A percentile compares a stretch with the other conserved stretches of the same genome.
Conservation (phyloP, 306 rosid species). For the Dalbergia oliveri region DNA sequence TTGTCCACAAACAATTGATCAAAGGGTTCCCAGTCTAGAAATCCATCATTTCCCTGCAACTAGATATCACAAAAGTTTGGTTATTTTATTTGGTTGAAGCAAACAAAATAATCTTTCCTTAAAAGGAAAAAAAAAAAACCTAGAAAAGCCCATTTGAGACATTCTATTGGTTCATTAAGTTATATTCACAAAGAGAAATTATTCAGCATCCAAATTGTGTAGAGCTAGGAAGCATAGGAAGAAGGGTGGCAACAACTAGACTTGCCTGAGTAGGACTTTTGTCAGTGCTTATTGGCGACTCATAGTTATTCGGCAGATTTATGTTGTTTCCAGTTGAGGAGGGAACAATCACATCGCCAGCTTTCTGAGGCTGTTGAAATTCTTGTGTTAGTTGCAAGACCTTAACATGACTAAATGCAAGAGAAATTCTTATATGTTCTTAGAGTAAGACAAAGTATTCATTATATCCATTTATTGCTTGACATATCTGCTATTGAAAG, state of each 20-base stretch:
- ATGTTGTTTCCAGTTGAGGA: background rate
- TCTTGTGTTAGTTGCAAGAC: background rate
- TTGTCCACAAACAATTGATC: background rate
- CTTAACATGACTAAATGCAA: background rate
- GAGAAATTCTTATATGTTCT: too few relatives aligned
- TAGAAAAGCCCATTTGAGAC: background rate
- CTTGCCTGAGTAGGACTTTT: conserved; percentile 30
- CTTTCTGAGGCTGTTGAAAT: conserved; percentile 25
- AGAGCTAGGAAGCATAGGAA: background rate
- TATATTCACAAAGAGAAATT: background rate
- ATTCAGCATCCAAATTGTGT: background rate
- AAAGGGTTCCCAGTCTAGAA: background rate
- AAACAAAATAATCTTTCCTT: background rate
- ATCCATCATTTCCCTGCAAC: background rate
- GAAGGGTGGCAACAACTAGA: background rate
- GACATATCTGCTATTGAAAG: too few relatives aligned
- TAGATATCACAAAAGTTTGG: background rate
- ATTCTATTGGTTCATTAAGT: background rate
- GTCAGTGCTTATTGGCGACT: background rate
- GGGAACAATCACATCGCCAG: background rate
- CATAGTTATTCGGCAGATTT: background rate
- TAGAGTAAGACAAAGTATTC: too few relatives aligned
- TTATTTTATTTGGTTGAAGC: background rate
- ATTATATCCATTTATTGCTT: too few relatives aligned
- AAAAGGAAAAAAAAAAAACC: too few relatives aligned